These are phyloP conservation scores for Nothophaeocryptopus gaeumannii DNA, from an alignment of 2,329 filamentous ascomycete genomes.

Conservation along the genomic window DNA sequence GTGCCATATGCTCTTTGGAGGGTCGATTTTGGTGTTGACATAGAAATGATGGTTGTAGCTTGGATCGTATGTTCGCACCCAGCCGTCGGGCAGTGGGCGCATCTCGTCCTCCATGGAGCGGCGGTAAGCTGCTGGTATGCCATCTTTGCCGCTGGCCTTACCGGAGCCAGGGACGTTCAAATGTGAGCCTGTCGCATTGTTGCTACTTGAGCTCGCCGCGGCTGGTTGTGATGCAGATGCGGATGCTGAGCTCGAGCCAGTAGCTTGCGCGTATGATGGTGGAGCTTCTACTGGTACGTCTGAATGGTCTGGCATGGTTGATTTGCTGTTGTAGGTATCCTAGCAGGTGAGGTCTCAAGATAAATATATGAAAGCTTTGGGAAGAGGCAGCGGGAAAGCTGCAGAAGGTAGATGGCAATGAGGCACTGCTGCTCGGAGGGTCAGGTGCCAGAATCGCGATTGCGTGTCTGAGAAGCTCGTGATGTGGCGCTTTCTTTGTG, in stretches of 20 bases:
- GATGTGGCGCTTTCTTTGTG: no score
- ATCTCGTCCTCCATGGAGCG: slow-evolving; percentile 63
- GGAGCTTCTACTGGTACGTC: slow-evolving; percentile 22
- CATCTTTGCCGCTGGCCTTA: slow-evolving; percentile 39
- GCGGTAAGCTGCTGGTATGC: slow-evolving; percentile 52
- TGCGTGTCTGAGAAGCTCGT: no score
- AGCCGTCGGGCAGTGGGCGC: slow-evolving; percentile 54
- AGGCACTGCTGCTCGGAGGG: slow-evolving; percentile 1
- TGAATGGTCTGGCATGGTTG: slow-evolving; percentile 13
- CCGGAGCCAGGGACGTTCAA: slow-evolving; percentile 27
- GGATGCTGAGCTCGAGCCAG: slow-evolving; percentile 19
- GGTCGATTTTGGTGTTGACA: slow-evolving; percentile 55
- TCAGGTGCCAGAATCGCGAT: no score
- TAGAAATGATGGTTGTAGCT: slow-evolving; percentile 59
- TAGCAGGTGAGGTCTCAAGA: not conserved
- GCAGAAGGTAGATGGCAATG: not conserved
- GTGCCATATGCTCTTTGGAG: slow-evolving; percentile 59
- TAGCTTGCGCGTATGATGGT: slow-evolving; percentile 23
- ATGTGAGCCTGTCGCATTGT: slow-evolving; percentile 17
- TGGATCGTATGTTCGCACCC: slow-evolving; percentile 57
- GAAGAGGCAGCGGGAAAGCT: not conserved
- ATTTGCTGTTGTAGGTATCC: not conserved
- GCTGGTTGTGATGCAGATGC: slow-evolving; percentile 3
- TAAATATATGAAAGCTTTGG: not conserved
- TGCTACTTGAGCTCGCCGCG: slow-evolving; percentile 5